Base-by-base conservation (phyloP, 768 basidiomycete species). In the Kwoniella dejecticola region DNA sequence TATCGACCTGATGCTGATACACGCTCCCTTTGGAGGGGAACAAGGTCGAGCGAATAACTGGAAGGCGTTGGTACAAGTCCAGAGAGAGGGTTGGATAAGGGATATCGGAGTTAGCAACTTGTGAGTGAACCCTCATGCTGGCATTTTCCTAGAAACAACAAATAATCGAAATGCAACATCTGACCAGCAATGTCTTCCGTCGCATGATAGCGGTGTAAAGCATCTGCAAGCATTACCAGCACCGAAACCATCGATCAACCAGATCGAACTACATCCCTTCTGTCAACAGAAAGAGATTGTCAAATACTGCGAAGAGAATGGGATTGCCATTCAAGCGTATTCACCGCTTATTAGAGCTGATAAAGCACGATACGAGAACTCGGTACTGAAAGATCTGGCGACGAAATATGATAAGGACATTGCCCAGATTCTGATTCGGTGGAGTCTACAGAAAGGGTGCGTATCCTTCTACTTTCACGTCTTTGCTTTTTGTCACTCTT, bases 231-330 rank as follows among this genome's bases (percentile, higher is more conserved):
- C 60, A 0, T 52, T 77, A 19, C 74, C 76, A 10, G 48, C 38
- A 2, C 74, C 74, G 3, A 67, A 65, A 53, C 77, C 77, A 21
- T 67, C 69, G 0, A 61, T 75, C 46, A 77, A 78, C 64, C 77
- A 78, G 53, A 68, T 76, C 24, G 75, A 78, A 48, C 58, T 80
- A 0, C 78, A 81, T 42, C 80, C 79, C 1, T 77, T 87, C 57
- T 91, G 89, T 78, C 91, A 92, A 73, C 90, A 91, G 70, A 54
- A 81, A 42, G 82, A 85, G 8, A 90, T 93, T 59, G 89, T 89
- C 21, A 83, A 86, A 4, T 93, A 88, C 75, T 91, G 89, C 79
- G 74, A 79, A 29, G 75, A 82, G 42, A 79, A 87, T 66, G 79
- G 79, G 2, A 89, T 91, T 44, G 78, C 86, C 30, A 13, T 77